phyloP scores from a whole-genome alignment of 208 protist genomes.

The Endotrypanum monterogeii region DNA sequence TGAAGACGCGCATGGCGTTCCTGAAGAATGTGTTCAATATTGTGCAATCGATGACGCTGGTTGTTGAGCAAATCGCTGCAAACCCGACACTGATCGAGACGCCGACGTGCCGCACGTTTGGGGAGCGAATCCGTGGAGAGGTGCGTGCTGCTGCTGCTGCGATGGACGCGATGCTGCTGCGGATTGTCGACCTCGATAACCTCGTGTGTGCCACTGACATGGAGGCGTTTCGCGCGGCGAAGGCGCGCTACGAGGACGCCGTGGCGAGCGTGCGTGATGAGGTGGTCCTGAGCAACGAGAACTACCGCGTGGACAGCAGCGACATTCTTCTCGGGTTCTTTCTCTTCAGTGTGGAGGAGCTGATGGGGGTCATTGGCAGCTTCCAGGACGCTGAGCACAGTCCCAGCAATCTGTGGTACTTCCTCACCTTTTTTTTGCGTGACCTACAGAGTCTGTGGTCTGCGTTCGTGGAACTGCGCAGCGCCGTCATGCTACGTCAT shows the following conservation, averaged over 20 bases:
- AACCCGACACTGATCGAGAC: slow-evolving; percentile 71
- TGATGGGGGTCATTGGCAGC: slow-evolving; percentile 60
- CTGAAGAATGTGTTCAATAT: slow-evolving; percentile 58
- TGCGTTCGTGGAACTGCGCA: slow-evolving; percentile 42
- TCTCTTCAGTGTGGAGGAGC: slow-evolving; percentile 81
- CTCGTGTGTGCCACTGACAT: slow-evolving; percentile 61
- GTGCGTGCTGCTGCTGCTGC: slow-evolving; percentile 61
- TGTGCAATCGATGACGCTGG: slow-evolving; percentile 68
- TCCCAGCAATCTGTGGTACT: slow-evolving; percentile 60
- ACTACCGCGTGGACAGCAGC: slow-evolving; percentile 78
- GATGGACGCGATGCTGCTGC: slow-evolving; percentile 79
- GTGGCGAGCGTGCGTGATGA: slow-evolving; percentile 73
- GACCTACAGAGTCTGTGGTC: slow-evolving; percentile 59
- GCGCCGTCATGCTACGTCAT: slow-evolving; percentile 43
- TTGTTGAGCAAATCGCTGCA: slow-evolving; percentile 74
- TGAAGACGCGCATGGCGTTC: slow-evolving; percentile 68
- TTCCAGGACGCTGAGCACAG: slow-evolving; percentile 54
- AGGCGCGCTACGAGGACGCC: slow-evolving; percentile 65
- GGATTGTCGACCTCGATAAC: slow-evolving; percentile 65
- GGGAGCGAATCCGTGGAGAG: slow-evolving; percentile 47
- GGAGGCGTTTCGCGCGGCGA: slow-evolving; percentile 48
- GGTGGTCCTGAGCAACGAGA: slow-evolving; percentile 81
- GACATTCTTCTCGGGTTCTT: slow-evolving; percentile 87
- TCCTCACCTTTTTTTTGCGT: slow-evolving; percentile 45
- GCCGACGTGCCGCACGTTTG: slow-evolving; percentile 69